A percentile compares a stretch with the other conserved stretches of the same genome.
These are phyloP conservation scores for Biscogniauxia sp. DNA, from an alignment of 2,329 filamentous ascomycete species.

Conservation along the genomic window DNA sequence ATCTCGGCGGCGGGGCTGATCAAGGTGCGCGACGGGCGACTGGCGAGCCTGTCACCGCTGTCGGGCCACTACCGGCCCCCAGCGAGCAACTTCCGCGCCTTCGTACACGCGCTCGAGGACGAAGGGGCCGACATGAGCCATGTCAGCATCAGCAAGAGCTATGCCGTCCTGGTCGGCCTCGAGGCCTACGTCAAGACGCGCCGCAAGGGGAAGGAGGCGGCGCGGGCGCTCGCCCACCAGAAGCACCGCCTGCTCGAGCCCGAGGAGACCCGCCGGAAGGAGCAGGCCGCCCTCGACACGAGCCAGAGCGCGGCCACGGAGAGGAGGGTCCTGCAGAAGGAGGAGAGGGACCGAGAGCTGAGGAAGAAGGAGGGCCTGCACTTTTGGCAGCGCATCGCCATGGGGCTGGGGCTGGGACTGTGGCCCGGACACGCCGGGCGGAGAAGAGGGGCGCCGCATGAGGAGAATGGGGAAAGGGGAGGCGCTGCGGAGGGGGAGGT, in stretches of 20 bases:
- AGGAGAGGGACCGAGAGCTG: background rate
- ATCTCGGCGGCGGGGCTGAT: slow-evolving; percentile 83
- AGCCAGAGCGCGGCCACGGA: slow-evolving; percentile 16
- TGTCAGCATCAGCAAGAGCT: slow-evolving; percentile 77
- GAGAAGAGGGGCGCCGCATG: background rate
- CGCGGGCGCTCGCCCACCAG: slow-evolving; percentile 48
- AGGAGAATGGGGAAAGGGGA: too few species aligned
- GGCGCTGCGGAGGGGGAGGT: too few species aligned
- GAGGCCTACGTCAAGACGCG: slow-evolving; percentile 75
- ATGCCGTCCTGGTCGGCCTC: slow-evolving; percentile 77
- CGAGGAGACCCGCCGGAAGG: slow-evolving; percentile 53
- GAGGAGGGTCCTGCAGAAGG: slow-evolving; percentile 7
- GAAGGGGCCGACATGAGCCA: slow-evolving; percentile 75
- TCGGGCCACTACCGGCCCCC: slow-evolving; percentile 86
- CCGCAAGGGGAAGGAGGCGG: slow-evolving; percentile 57
- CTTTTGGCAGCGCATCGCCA: background rate
- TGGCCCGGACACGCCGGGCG: background rate
- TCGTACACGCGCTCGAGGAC: slow-evolving; percentile 70
- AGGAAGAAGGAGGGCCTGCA: background rate
- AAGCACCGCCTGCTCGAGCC: slow-evolving; percentile 62
- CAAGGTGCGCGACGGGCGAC: slow-evolving; percentile 75
- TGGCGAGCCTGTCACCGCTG: slow-evolving; percentile 69
- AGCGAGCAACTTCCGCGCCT: slow-evolving; percentile 77
- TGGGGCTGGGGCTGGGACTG: background rate
- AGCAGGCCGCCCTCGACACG: slow-evolving; percentile 47